Evolutionary conservation across 345 rosid species (phyloP).

Genomic region (Psidium guajava): DNA sequence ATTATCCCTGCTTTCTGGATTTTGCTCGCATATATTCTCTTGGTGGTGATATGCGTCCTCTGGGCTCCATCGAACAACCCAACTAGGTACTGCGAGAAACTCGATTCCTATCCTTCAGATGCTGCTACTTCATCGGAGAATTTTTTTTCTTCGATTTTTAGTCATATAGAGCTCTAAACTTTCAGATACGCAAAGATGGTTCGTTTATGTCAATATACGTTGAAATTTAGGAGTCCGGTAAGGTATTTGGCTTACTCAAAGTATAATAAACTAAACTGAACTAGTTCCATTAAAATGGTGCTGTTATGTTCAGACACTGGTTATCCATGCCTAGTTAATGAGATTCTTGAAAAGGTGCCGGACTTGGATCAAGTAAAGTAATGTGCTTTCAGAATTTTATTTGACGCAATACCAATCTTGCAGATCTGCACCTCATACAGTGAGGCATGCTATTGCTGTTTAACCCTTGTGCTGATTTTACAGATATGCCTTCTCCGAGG

Average conservation of each 20-base stretch:
- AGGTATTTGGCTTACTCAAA: background rate
- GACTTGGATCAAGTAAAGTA: background rate
- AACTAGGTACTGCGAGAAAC: constrained; percentile 15
- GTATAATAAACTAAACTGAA: background rate
- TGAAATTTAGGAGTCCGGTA: background rate
- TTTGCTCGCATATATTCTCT: constrained; percentile 29
- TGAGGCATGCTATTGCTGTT: background rate
- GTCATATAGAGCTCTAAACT: background rate
- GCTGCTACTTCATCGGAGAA: background rate
- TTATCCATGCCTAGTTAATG: background rate
- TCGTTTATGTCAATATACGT: background rate
- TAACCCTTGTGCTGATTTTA: background rate
- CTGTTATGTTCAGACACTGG: background rate
- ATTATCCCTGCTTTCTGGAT: constrained; percentile 46
- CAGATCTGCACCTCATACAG: background rate
- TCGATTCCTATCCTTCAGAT: background rate
- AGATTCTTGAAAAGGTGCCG: background rate
- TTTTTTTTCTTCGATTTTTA: background rate
- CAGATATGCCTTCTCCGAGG: constrained; percentile 30
- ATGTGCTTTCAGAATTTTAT: background rate
- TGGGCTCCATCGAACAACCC: constrained; percentile 38
- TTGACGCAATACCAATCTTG: background rate
- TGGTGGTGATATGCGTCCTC: constrained; percentile 33
- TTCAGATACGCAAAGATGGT: background rate
- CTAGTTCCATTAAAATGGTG: background rate